A percentile compares a stretch with the other conserved stretches of the same genome.
Evolutionary conservation across 2,329 filamentous ascomycete species (phyloP).

Genomic region (Dothistroma pini): DNA sequence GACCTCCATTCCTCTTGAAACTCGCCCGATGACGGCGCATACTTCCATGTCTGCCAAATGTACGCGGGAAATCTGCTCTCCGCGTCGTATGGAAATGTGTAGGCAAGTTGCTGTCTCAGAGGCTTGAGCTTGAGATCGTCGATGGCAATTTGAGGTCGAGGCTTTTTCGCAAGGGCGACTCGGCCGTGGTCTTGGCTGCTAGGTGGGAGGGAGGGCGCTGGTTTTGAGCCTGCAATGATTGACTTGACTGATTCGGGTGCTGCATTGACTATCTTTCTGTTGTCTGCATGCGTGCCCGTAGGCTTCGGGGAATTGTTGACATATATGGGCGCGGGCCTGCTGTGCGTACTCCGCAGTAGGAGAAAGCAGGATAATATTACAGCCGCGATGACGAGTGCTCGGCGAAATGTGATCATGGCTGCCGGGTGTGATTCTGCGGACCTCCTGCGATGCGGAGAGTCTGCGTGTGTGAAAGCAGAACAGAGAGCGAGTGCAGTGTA

Average conservation of each 20-base stretch:
- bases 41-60: constrained; percentile 99
- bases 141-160: constrained; percentile 57
- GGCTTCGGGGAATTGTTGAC: constrained; percentile 37
- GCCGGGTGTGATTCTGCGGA: neutral
- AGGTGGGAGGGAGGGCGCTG: constrained; percentile 12
- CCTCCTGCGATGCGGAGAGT: neutral
- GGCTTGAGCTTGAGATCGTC: constrained; percentile 69
- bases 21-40: constrained; percentile 68
- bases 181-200: constrained; percentile 27
- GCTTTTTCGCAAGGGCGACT: constrained; percentile 40
- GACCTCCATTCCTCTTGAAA: constrained; percentile 74
- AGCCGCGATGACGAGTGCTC: constrained; percentile 68
- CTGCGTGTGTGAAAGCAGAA: constrained; percentile 1
- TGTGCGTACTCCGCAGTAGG: constrained; percentile 62
- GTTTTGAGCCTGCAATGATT: constrained; percentile 11
- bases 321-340: constrained; percentile 15
- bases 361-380: constrained; percentile 67
- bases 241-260: constrained; percentile 18
- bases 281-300: constrained; percentile 36
- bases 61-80: constrained; percentile 89
- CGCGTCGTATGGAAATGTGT: constrained; percentile 91
- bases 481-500: neutral
- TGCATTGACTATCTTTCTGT: constrained; percentile 32
- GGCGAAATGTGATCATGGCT: constrained; percentile 72
- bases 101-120: constrained; percentile 75